phyloP scores from a whole-genome alignment of 768 basidiomycete species.

The Trichaptum fuscoviolaceum region DNA sequence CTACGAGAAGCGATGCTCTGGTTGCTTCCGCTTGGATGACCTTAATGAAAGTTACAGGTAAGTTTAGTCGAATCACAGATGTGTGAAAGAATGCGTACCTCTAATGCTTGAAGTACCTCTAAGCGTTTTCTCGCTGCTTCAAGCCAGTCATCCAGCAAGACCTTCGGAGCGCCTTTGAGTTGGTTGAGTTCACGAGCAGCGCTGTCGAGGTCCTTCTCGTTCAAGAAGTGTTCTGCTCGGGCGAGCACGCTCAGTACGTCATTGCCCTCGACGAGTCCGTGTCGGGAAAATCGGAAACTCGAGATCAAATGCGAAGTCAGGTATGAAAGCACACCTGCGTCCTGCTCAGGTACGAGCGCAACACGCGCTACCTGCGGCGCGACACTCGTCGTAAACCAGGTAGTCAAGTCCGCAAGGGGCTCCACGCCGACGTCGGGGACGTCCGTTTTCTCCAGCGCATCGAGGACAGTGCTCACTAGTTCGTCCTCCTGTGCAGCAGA shows the following conservation, averaged over 20 bases:
- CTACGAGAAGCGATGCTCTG: slow-evolving; percentile 70
- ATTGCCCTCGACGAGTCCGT: slow-evolving; percentile 71
- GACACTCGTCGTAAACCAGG: slow-evolving; percentile 87
- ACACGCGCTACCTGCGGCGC: slow-evolving; percentile 80
- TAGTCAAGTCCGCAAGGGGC: slow-evolving; percentile 81
- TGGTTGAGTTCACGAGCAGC: slow-evolving; percentile 92
- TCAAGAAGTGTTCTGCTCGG: slow-evolving; percentile 82
- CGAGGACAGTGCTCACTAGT: slow-evolving; percentile 59
- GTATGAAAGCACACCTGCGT: slow-evolving; percentile 85
- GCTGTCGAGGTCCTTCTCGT: slow-evolving; percentile 85
- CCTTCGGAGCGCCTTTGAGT: slow-evolving; percentile 74
- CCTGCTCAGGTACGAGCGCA: slow-evolving; percentile 87
- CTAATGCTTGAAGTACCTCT: slow-evolving; percentile 88
- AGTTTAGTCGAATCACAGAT: slow-evolving; percentile 2
- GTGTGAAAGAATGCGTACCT: slow-evolving; percentile 39
- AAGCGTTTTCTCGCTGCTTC: slow-evolving; percentile 81
- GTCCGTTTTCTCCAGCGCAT: slow-evolving; percentile 62
- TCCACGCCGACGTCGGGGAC: slow-evolving; percentile 80
- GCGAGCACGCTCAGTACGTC: slow-evolving; percentile 87
- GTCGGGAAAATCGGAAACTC: slow-evolving; percentile 70
- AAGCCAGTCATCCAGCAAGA: slow-evolving; percentile 81
- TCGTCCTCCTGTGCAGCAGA: slow-evolving; percentile 67
- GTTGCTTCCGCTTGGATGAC: slow-evolving; percentile 83
- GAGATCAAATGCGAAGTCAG: slow-evolving; percentile 77
- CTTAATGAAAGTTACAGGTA: slow-evolving; percentile 32